These are phyloP conservation scores for Globisporangium irregulare DNA, from an alignment of 352 stramenopile species.

Conservation along the genomic window DNA sequence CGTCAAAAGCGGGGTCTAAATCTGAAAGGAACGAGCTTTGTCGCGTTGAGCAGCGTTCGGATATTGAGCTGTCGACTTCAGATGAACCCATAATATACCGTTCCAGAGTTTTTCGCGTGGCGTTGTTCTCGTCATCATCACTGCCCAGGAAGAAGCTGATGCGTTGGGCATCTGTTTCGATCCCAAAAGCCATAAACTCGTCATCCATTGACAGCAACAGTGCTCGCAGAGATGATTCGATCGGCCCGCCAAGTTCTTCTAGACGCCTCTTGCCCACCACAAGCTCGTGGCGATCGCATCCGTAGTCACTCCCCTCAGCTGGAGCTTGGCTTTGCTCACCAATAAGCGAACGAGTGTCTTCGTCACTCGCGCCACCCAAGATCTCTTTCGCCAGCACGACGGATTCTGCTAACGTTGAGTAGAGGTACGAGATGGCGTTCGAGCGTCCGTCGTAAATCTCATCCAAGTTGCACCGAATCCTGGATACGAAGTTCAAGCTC, in stretches of 20 bases:
- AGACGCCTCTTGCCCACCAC: conserved; percentile 30
- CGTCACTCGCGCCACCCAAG: conserved; percentile 14
- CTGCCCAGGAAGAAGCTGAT: conserved; percentile 71
- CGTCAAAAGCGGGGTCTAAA: conserved; percentile 48
- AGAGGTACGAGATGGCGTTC: conserved; percentile 38
- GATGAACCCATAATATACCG: conserved; percentile 40
- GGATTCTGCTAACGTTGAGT: conserved; percentile 53
- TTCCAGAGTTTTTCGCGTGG: conserved; percentile 41
- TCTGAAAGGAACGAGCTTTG: conserved; percentile 51
- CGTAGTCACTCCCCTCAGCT: conserved; percentile 15
- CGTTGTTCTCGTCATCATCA: conserved; percentile 35
- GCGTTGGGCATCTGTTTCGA: conserved; percentile 57
- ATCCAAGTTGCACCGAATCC: conserved; percentile 26
- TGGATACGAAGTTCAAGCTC: conserved; percentile 29
- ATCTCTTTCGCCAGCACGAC: conserved; percentile 31
- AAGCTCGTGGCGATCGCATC: conserved; percentile 34
- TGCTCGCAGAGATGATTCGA: conserved; percentile 38
- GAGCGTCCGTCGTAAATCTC: conserved; percentile 42
- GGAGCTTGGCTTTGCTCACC: conserved; percentile 19
- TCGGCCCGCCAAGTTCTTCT: conserved; percentile 31
- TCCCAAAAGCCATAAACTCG: conserved; percentile 68
- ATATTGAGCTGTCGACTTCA: background rate
- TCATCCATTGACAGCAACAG: conserved; percentile 64
- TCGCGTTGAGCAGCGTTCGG: background rate
- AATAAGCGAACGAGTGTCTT: conserved; percentile 8